Percentiles rank a stretch among this genome's conserved stretches.
These are phyloP conservation scores for Oenanthe sinensis DNA, from an alignment of 129 eudicot species.

Conservation along the genomic window DNA sequence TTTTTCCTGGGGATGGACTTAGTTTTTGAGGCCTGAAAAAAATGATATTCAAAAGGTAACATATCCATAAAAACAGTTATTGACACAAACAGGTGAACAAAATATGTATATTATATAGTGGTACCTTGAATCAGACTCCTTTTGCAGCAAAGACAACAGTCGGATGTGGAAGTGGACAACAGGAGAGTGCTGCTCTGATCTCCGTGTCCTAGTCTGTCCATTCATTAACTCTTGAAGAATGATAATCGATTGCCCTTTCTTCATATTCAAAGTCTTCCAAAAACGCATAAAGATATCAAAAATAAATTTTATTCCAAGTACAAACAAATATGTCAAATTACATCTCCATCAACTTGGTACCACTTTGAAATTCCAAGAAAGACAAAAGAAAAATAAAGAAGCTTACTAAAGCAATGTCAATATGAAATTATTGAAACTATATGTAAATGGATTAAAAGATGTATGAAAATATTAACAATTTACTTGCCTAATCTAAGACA, in stretches of 20 bases:
- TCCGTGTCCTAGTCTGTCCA: conserved; percentile 49
- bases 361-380: neutral
- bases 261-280: conserved; percentile 52
- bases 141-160: conserved; percentile 46
- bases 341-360: neutral
- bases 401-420: neutral
- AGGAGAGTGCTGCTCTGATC: conserved; percentile 29
- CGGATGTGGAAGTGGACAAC: conserved; percentile 57
- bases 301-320: neutral
- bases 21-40: conserved; percentile 1
- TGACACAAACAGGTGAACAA: neutral
- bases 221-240: conserved; percentile 57
- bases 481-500: no score
- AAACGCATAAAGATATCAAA: neutral
- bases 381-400: neutral
- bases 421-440: neutral
- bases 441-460: neutral
- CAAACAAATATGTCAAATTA: neutral
- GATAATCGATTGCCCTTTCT: conserved; percentile 55
- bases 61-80: neutral
- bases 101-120: conserved; percentile 1
- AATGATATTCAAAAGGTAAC: neutral
- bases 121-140: conserved; percentile 46
- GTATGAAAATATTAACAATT: no score
- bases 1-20: conserved; percentile 36